Conservation (phyloP, 495 filamentous ascomycete species). For the Neurospora sp. region DNA sequence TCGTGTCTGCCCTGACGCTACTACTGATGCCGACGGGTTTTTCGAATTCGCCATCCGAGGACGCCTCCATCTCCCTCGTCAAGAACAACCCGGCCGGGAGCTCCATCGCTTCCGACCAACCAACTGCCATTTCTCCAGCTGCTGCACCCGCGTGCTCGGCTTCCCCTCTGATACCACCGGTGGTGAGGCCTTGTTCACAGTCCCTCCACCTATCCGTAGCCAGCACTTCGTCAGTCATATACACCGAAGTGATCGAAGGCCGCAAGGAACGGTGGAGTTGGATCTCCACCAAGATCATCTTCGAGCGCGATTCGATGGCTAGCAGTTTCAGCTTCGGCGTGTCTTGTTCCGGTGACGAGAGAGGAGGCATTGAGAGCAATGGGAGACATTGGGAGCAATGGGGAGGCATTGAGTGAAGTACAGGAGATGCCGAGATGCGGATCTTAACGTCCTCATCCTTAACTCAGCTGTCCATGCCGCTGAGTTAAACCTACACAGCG, state of each 20-base stretch:
- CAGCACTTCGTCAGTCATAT: too few relatives aligned
- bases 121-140: not conserved
- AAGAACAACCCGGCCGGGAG: not conserved
- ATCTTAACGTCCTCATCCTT: too few relatives aligned
- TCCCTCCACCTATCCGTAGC: too few relatives aligned
- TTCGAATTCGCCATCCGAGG: not conserved
- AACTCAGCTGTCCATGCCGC: too few relatives aligned
- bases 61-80: not conserved
- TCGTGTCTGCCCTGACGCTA: too few relatives aligned
- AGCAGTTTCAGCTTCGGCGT: slow-evolving; percentile 2
- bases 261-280: not conserved
- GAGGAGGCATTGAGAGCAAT: too few relatives aligned
- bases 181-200: too few relatives aligned
- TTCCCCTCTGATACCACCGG: not conserved
- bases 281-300: slow-evolving; percentile 2
- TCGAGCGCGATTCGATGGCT: slow-evolving; percentile 2
- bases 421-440: not conserved
- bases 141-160: not conserved
- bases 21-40: too few relatives aligned
- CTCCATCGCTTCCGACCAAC: not conserved
- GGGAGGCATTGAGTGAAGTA: not conserved
- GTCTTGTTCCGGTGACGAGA: not conserved
- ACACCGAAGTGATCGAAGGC: not conserved
- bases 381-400: too few relatives aligned
- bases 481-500: too few relatives aligned